phyloP scores from a whole-genome alignment of 2,329 filamentous ascomycete genomes.

The Venturia effusa region DNA sequence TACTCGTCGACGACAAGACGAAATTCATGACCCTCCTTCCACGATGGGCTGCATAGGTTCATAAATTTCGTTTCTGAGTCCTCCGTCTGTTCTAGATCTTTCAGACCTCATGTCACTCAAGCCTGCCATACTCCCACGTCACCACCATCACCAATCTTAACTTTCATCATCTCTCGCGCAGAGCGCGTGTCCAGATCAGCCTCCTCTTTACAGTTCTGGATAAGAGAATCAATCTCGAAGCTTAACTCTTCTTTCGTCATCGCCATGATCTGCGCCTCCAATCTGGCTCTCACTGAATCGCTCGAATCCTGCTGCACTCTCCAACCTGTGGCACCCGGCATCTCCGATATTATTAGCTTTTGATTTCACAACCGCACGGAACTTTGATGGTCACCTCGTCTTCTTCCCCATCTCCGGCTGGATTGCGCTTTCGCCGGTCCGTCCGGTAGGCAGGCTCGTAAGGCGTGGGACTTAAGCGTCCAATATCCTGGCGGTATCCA shows the following conservation, averaged over 20 bases:
- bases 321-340: not conserved
- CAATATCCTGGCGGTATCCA: not conserved
- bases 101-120: not conserved
- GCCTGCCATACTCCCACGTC: not conserved
- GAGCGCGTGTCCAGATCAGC: not conserved
- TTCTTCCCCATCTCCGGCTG: not conserved
- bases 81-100: not conserved
- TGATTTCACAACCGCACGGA: not conserved
- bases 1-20: not conserved
- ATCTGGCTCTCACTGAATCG: not conserved
- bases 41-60: not conserved
- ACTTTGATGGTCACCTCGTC: not conserved
- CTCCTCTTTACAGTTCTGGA: not conserved
- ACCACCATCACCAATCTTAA: not conserved
- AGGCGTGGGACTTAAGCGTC: not conserved
- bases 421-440: not conserved
- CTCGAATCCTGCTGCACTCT: not conserved
- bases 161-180: not conserved
- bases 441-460: not conserved
- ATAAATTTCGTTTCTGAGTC: not conserved
- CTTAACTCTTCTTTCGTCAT: not conserved
- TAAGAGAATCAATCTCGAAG: not conserved
- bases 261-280: not conserved
- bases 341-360: not conserved
- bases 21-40: not conserved